phyloP scores from a whole-genome alignment of 768 basidiomycete genomes.

The Filobasidium wieringae region DNA sequence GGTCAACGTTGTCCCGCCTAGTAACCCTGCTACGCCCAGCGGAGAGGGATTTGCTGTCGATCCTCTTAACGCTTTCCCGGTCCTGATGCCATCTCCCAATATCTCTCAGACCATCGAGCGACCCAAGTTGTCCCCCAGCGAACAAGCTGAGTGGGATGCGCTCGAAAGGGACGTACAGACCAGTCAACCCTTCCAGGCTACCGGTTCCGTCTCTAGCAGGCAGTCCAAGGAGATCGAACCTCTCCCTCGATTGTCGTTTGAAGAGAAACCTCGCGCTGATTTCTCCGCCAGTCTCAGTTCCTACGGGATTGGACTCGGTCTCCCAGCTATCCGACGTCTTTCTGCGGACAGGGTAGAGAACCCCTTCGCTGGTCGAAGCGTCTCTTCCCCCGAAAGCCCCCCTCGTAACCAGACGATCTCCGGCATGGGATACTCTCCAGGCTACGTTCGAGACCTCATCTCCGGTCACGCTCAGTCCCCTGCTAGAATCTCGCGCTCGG shows the following conservation, averaged over 20 bases:
- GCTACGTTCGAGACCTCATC: not conserved
- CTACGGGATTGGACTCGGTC: not conserved
- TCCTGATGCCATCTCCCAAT: constrained; percentile 13
- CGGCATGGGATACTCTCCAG: not conserved
- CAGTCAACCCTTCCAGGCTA: not conserved
- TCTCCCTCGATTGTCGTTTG: not conserved
- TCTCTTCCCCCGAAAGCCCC: not conserved
- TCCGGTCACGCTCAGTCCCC: not conserved
- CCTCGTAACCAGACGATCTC: not conserved
- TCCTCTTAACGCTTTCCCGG: constrained; percentile 16
- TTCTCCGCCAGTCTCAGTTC: not conserved
- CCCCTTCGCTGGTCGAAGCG: not conserved
- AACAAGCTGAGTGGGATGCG: not conserved
- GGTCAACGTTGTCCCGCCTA: constrained; percentile 25
- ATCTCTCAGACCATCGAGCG: not conserved
- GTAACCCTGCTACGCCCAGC: constrained; percentile 25
- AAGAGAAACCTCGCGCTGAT: not conserved
- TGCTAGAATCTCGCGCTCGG: constrained; percentile 2
- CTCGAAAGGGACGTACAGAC: constrained; percentile 2
- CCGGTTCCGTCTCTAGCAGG: constrained; percentile 4
- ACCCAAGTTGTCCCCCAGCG: not conserved
- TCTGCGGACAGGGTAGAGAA: not conserved
- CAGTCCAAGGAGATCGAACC: not conserved
- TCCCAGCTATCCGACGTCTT: not conserved
- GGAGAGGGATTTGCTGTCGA: not conserved